Percentiles rank a stretch among this genome's conserved stretches.
Conservation (phyloP, 345 rosid species). For the Eucalyptus coolabah region DNA sequence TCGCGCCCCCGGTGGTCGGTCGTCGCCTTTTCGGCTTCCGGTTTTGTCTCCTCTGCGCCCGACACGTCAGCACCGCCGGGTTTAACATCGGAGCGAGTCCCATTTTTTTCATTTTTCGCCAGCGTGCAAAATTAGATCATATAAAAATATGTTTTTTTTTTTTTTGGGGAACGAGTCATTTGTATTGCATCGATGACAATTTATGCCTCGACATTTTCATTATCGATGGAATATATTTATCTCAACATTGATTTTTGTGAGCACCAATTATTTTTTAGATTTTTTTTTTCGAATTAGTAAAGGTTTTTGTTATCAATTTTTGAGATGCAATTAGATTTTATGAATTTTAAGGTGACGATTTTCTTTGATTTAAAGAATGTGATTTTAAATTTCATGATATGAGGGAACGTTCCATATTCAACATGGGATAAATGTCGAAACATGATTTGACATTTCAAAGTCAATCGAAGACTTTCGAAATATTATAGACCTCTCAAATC, state of each 20-base stretch:
- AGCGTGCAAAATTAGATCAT: not conserved
- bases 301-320: too few species aligned
- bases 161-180: too few species aligned
- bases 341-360: fast-evolving
- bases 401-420: not conserved
- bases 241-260: too few species aligned
- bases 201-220: too few species aligned
- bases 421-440: fast-evolving
- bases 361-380: too few species aligned
- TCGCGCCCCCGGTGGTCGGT: not conserved
- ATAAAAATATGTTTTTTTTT: not conserved
- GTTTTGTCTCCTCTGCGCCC: not conserved
- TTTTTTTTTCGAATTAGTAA: too few species aligned
- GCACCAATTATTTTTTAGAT: too few species aligned
- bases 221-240: too few species aligned
- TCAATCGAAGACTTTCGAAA: too few species aligned
- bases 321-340: too few species aligned
- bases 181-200: not conserved
- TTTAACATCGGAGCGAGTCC: not conserved
- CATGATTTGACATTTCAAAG: not conserved
- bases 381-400: too few species aligned
- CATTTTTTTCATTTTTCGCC: not conserved
- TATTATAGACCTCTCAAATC: too few species aligned
- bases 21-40: not conserved
- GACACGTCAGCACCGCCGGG: not conserved